Evolutionary conservation across 305 asterid species (phyloP).

Genomic region (Ruellia speciosa): DNA sequence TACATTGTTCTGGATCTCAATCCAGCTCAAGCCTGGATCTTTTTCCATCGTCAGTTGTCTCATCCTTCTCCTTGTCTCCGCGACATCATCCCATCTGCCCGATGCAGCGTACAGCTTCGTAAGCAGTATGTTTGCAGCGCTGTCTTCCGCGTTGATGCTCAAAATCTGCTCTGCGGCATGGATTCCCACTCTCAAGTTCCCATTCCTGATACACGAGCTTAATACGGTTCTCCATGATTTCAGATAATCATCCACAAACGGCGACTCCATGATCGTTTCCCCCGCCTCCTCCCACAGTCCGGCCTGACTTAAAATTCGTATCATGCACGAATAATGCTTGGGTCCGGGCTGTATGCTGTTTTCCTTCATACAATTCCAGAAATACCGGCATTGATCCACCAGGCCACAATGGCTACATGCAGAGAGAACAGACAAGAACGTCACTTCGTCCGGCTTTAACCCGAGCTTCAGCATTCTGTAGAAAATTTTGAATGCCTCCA

Average conservation of each 20-base stretch:
- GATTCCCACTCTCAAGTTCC: slow-evolving; percentile 39
- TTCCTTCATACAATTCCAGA: slow-evolving; percentile 70
- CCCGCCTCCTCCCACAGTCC: slow-evolving; percentile 71
- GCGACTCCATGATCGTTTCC: slow-evolving; percentile 42
- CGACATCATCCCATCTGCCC: slow-evolving; percentile 55
- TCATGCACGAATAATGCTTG: slow-evolving; percentile 74
- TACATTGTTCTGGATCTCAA: slow-evolving; percentile 35
- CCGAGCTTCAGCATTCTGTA: slow-evolving; percentile 44
- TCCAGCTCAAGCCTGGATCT: slow-evolving; percentile 79
- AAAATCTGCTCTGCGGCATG: slow-evolving; percentile 50
- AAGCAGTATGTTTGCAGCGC: slow-evolving; percentile 43
- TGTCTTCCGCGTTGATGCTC: slow-evolving; percentile 37
- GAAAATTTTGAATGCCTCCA: slow-evolving; percentile 45
- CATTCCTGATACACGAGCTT: slow-evolving; percentile 46
- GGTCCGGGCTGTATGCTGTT: slow-evolving; percentile 43
- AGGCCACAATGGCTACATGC: slow-evolving; percentile 78
- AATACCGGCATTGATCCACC: slow-evolving; percentile 38
- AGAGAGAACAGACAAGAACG: slow-evolving; percentile 57
- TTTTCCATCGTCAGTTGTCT: slow-evolving; percentile 39
- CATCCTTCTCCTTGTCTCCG: slow-evolving; percentile 50
- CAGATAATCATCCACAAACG: slow-evolving; percentile 36
- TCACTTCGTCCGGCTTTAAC: slow-evolving; percentile 53
- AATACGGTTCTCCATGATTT: slow-evolving; percentile 63
- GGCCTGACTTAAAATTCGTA: slow-evolving; percentile 60
- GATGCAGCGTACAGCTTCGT: slow-evolving; percentile 51